These are phyloP conservation scores for Yarrowia deformans DNA, from an alignment of 805 yeast genomes.

Conservation along the genomic window DNA sequence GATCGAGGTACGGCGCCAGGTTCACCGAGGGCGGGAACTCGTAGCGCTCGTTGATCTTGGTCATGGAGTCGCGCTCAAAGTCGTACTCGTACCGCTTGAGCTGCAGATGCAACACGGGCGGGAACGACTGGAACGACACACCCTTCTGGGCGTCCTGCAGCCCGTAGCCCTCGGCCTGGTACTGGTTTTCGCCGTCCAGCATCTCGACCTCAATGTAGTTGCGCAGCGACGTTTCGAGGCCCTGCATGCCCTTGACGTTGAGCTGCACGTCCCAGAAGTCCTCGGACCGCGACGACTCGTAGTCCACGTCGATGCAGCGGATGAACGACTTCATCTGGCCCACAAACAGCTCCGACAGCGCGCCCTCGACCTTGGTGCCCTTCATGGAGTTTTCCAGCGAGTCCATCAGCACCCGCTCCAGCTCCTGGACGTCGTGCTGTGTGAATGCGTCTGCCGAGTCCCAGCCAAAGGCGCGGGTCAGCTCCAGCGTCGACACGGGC, in stretches of 20 bases:
- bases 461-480: slow-evolving; percentile 97
- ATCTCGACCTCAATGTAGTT: slow-evolving; percentile 89
- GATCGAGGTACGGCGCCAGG: slow-evolving; percentile 77
- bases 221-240: slow-evolving; percentile 76
- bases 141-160: slow-evolving; percentile 97
- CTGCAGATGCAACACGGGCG: slow-evolving; percentile 92
- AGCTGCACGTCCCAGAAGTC: slow-evolving; percentile 98
- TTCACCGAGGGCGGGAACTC: slow-evolving; percentile 88
- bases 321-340: slow-evolving; percentile 97
- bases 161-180: slow-evolving; percentile 88
- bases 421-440: slow-evolving; percentile 97
- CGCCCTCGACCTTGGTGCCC: slow-evolving; percentile 78
- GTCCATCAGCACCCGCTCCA: slow-evolving; percentile 95
- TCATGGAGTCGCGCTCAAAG: slow-evolving; percentile 83
- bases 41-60: slow-evolving; percentile 89
- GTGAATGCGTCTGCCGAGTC: slow-evolving; percentile 93
- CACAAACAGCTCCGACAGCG: slow-evolving; percentile 82
- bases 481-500: slow-evolving; percentile 83
- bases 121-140: slow-evolving; percentile 87
- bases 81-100: slow-evolving; percentile 94
- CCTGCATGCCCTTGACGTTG: slow-evolving; percentile 83
- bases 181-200: slow-evolving; percentile 93
- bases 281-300: slow-evolving; percentile 88
- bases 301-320: slow-evolving; percentile 90
- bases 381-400: slow-evolving; percentile 89